Base-by-base conservation (phyloP, 805 yeast species). In the Candida oleophila region DNA sequence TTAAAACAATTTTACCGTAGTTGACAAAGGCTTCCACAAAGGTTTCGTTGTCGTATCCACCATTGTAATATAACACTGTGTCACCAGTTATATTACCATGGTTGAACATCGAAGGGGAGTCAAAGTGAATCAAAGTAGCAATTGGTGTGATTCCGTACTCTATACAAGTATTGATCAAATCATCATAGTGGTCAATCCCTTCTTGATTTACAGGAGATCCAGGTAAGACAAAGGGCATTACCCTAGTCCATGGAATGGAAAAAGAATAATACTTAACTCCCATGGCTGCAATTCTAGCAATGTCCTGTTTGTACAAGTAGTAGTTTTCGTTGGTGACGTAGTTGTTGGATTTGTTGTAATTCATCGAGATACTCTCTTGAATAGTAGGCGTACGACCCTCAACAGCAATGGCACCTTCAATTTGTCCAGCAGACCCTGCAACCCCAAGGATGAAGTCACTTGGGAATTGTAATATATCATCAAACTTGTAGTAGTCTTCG, bases 391-490 rank as follows among this genome's bases (percentile, higher is more conserved):
- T 53, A 39, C 65, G 55, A 7, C 67, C 66, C 45, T 66, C 67
- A 25, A 57, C 66, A 22, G 61, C 59, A 22, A 60, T 56, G 5
- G 72, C 69, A 19, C 71, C 71, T 53, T 67, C 72, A 40, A 65
- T 58, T 52, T 67, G 73, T 20, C 61, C 57, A 14, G 69, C 67
- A 16, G 69, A 60, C 12, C 66, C 60, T 12, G 68, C 68, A 48
- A 63, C 64, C 2, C 71, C 71, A 50, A 55, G 46, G 25, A 58
- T 22, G 30, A 60, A 59, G 16, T 38, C 54, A 18, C 35, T 19
- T 11, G 59, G 56, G 32, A 49, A 55, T 33, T 46, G 49, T 49
- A 54, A 47, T 18, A 42, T 38, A 32, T 45, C 43, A 18, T 44
- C 51, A 38, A 53, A 56, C 4, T 37, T 18, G 38, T 51, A 55